Percentiles rank a stretch among this genome's conserved stretches.
These are phyloP conservation scores for Aspergillus bridgeri DNA, from an alignment of 495 filamentous ascomycete species.

Conservation along the genomic window DNA sequence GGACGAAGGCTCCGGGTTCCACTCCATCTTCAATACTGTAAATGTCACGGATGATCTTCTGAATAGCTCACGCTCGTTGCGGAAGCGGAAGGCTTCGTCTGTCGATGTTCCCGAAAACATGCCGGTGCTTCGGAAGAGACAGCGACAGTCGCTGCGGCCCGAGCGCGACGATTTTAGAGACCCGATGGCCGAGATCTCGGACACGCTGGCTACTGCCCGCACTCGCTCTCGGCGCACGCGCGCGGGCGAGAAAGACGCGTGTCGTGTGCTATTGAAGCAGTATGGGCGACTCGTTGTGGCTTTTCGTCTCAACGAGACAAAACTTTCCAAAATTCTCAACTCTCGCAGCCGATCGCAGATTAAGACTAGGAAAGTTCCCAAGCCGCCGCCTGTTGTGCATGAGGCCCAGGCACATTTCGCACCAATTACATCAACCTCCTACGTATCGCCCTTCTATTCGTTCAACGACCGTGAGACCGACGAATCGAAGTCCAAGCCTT, in stretches of 20 bases:
- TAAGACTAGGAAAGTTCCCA: constrained; percentile 34
- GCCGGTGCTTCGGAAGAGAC: constrained; percentile 44
- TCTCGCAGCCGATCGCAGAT: constrained; percentile 32
- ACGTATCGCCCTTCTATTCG: constrained; percentile 73
- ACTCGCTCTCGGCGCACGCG: constrained; percentile 40
- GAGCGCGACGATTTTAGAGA: constrained; percentile 23
- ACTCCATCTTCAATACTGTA: constrained; percentile 76
- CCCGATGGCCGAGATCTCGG: constrained; percentile 18
- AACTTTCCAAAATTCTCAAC: constrained; percentile 56
- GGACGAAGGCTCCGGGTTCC: constrained; percentile 67
- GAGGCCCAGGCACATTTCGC: constrained; percentile 46
- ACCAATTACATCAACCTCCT: constrained; percentile 46
- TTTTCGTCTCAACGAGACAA: constrained; percentile 57
- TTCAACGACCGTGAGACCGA: constrained; percentile 85
- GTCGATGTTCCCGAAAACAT: constrained; percentile 51
- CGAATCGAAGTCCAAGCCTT: constrained; percentile 87
- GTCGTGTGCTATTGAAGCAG: constrained; percentile 34
- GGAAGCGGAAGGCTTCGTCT: constrained; percentile 76
- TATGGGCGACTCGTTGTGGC: constrained; percentile 50
- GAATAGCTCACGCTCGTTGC: constrained; percentile 79
- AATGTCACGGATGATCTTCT: constrained; percentile 77
- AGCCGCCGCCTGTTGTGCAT: constrained; percentile 32
- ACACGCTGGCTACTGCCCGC: constrained; percentile 26
- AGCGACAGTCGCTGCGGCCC: constrained; percentile 31
- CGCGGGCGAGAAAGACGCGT: constrained; percentile 31